A percentile compares a stretch with the other conserved stretches of the same genome.
These are phyloP conservation scores for Fusarium albosuccineum DNA, from an alignment of 2,329 filamentous ascomycete genomes.

Conservation along the genomic window DNA sequence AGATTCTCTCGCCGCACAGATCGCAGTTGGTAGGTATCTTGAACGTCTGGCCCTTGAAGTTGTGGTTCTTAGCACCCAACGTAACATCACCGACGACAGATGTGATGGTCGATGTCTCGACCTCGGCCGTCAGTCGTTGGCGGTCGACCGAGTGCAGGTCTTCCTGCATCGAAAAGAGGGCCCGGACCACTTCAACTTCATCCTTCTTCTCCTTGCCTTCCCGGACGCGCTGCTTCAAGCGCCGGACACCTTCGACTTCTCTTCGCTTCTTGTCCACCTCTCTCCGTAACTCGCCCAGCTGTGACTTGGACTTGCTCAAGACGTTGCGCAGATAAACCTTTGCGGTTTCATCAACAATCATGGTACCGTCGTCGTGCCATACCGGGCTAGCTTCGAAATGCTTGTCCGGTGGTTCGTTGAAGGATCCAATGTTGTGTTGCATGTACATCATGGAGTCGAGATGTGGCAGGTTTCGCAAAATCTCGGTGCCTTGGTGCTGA, in stretches of 20 bases:
- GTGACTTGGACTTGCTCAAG: conserved; percentile 88
- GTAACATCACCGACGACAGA: conserved; percentile 91
- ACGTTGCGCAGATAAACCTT: conserved; percentile 94
- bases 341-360: conserved; percentile 87
- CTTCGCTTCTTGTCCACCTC: conserved; percentile 88
- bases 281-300: conserved; percentile 81
- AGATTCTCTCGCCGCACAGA: conserved; percentile 94
- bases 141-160: conserved; percentile 86
- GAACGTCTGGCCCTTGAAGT: conserved; percentile 99
- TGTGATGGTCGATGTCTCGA: conserved; percentile 95
- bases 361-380: conserved; percentile 92
- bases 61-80: conserved; percentile 92
- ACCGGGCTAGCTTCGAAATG: conserved; percentile 94
- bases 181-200: conserved; percentile 85
- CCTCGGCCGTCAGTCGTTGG: conserved; percentile 86
- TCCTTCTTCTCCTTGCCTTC: conserved; percentile 90
- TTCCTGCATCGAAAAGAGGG: conserved; percentile 88
- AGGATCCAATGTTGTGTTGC: conserved; percentile 85
- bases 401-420: conserved; percentile 87
- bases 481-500: conserved; percentile 81
- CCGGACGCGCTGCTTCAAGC: conserved; percentile 79
- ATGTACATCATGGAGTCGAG: conserved; percentile 99
- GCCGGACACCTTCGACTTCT: conserved; percentile 84
- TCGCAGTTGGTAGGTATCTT: conserved; percentile 99
- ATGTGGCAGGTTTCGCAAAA: conserved; percentile 86